Base-by-base conservation (phyloP, 2,329 filamentous ascomycete species). In the Colletotrichum simmondsii region DNA sequence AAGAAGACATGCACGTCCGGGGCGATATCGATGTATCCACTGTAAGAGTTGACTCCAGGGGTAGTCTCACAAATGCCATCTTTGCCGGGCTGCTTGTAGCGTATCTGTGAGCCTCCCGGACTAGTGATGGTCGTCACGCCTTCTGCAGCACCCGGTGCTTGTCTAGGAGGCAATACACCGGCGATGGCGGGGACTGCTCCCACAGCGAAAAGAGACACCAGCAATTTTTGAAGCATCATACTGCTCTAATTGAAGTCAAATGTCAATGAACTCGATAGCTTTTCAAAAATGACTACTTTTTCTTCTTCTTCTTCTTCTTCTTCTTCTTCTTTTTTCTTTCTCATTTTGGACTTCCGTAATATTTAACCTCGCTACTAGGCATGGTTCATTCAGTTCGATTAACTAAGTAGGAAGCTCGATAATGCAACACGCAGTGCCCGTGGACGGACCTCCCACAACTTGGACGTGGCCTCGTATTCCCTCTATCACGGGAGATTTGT, bases 1-100 rank as follows among this genome's bases (percentile, higher is more conserved):
- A 69, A 65, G 28, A 69, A 69, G 12, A 65, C 54, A 8, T 69
- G 67, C 8, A 65, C 26, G 24, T 69, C 54, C 4, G 67, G 59
- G 12, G 59, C 67, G 2, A 69, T 57, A 2, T 69, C 67, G 3
- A 69, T 65, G 42, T 65, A 69, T 16, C 67, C 67, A 32, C 59
- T 64, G 26, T 65, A 69, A 3, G 67, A 69, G 67, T 69, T 69
- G n/a, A 69, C 67, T 0, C 60, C 67, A 1, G 67, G 67, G 2
- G 67, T 69, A 1, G 67, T 69, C 16, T 69, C 67, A 19, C 67
- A 69, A 0, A 65, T 37, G n/a, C 67, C 60, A 4, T 68, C 65
- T 7, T 68, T 68, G 0, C 65, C 65, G 4, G 67, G 67, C 11
- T 69, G 52, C 37, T 69, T 69, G 67, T 35, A 69, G 14, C 67